Conservation (phyloP, 2,329 filamentous ascomycete genomes). For the Beauveria caledonica region DNA sequence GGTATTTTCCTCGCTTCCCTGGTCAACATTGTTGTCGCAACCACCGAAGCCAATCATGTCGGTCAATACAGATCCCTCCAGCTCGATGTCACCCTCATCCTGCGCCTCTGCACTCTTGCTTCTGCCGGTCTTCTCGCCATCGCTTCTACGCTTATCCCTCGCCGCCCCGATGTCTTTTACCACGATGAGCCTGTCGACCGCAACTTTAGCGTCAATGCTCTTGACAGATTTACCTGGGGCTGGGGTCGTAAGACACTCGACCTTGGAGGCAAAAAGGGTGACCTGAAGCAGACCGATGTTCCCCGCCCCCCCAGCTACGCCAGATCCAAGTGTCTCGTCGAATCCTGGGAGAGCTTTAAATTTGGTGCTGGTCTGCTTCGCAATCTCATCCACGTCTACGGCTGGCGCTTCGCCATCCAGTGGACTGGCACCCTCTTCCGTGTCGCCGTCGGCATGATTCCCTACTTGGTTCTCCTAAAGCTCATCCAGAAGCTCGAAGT, state of each 20-base stretch:
- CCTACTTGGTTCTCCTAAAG: conserved; percentile 60
- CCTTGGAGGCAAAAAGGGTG: conserved; percentile 47
- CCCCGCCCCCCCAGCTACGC: conserved; percentile 50
- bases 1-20: conserved; percentile 41
- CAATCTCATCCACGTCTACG: conserved; percentile 51
- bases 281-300: conserved; percentile 54
- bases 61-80: conserved; percentile 22
- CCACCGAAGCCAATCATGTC: conserved; percentile 37
- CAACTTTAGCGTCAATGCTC: conserved; percentile 51
- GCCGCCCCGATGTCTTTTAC: conserved; percentile 59
- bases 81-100: conserved; percentile 34
- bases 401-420: conserved; percentile 47
- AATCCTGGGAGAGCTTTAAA: conserved; percentile 39
- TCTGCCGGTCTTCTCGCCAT: conserved; percentile 37
- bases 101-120: conserved; percentile 38
- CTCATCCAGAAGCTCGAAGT: conserved; percentile 60
- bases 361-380: conserved; percentile 49
- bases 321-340: conserved; percentile 41
- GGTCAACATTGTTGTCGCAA: conserved; percentile 33
- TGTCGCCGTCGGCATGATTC: conserved; percentile 56
- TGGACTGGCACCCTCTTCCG: conserved; percentile 46
- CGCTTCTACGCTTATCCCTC: conserved; percentile 48
- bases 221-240: conserved; percentile 55
- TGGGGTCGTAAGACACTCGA: conserved; percentile 53
- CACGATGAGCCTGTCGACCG: conserved; percentile 53